These are phyloP conservation scores for Pythium grandisporangium DNA, from an alignment of 352 stramenopile genomes.

Conservation along the genomic window DNA sequence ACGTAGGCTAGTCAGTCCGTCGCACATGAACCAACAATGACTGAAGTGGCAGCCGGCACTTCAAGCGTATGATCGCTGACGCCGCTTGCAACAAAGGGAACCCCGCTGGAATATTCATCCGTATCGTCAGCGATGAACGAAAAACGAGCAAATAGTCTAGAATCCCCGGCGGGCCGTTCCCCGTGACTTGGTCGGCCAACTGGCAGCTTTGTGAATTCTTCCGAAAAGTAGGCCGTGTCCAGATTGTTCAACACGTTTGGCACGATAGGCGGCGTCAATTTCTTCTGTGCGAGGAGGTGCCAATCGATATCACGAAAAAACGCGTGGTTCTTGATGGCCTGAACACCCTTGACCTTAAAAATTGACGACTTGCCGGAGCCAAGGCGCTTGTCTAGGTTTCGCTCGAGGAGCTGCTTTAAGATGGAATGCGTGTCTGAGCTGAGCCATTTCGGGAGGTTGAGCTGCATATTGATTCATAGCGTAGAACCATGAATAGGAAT, in stretches of 20 bases:
- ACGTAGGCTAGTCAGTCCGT: too few species aligned
- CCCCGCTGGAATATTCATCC: too few species aligned
- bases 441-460: conserved; percentile 75
- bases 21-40: too few species aligned
- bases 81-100: too few species aligned
- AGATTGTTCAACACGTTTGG: conserved; percentile 82
- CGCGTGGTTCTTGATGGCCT: conserved; percentile 92
- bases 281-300: conserved; percentile 87
- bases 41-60: too few species aligned
- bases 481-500: conserved; percentile 1
- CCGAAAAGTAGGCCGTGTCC: conserved; percentile 92
- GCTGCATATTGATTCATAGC: conserved; percentile 12
- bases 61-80: too few species aligned
- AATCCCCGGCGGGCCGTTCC: conserved; percentile 17
- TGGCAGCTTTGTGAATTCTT: conserved; percentile 81
- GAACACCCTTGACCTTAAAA: conserved; percentile 96
- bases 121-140: conserved; percentile 65
- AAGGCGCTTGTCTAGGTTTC: conserved; percentile 92
- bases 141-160: conserved; percentile 63
- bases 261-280: conserved; percentile 85
- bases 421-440: conserved; percentile 88
- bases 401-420: conserved; percentile 94
- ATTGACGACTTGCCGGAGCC: conserved; percentile 93
- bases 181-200: conserved; percentile 47
- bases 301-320: conserved; percentile 95